Evolutionary conservation across 805 yeast genomes (phyloP).

Genomic region (Candida adriatica): DNA sequence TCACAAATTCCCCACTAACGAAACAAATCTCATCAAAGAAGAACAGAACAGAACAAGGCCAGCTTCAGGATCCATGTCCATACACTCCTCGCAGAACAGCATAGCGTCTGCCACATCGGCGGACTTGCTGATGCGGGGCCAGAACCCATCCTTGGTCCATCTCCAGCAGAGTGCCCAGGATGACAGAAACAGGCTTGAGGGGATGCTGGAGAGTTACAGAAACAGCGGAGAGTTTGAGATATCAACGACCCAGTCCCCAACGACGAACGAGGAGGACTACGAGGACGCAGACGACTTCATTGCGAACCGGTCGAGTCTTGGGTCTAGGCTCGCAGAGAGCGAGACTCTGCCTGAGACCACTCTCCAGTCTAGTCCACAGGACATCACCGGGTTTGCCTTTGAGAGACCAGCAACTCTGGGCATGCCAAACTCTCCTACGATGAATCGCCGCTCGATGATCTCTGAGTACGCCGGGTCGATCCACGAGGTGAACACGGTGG

Average conservation of each 20-base stretch:
- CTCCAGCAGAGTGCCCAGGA: constrained; percentile 9
- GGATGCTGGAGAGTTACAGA: constrained; percentile 9
- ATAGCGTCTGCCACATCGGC: constrained; percentile 10
- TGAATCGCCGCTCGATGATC: constrained; percentile 18
- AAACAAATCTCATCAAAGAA: too few relatives aligned
- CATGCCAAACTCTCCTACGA: constrained; percentile 3
- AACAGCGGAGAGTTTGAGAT: constrained; percentile 1
- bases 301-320: constrained; percentile 6
- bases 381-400: constrained; percentile 3
- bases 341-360: background rate
- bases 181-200: constrained; percentile 13
- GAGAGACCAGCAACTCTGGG: constrained; percentile 3
- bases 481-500: constrained; percentile 21
- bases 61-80: too few relatives aligned
- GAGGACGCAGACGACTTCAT: constrained; percentile 20
- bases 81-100: background rate
- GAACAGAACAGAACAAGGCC: background rate
- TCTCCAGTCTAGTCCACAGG: background rate
- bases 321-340: constrained; percentile 1
- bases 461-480: constrained; percentile 24
- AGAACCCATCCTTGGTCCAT: constrained; percentile 3
- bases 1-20: too few relatives aligned
- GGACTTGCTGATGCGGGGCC: constrained; percentile 5
- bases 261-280: constrained; percentile 11
- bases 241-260: constrained; percentile 1